phyloP scores from a whole-genome alignment of 2,329 filamentous ascomycete species.

The Xylaria hypoxylon region DNA sequence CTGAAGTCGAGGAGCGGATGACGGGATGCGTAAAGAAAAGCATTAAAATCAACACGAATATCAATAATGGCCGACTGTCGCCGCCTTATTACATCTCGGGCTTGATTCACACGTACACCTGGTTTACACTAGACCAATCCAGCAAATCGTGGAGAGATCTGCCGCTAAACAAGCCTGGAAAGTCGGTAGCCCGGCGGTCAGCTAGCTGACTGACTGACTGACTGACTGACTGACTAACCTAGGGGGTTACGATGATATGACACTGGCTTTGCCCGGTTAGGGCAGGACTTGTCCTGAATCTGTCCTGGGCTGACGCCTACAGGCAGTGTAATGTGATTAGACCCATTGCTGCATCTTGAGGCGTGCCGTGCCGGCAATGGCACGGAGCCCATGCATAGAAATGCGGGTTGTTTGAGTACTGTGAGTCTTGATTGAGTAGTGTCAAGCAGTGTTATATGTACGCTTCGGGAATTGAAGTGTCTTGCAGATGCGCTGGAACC shows the following conservation, averaged over 20 bases:
- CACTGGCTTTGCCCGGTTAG: conserved; percentile 11
- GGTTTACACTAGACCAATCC: neutral
- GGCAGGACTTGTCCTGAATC: conserved; percentile 12
- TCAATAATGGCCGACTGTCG: neutral
- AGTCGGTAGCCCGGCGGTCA: conserved; percentile 1
- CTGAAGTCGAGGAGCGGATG: neutral
- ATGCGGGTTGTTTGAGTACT: neutral
- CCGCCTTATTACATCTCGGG: conserved; percentile 6
- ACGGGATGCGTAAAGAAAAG: neutral
- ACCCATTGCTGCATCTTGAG: conserved; percentile 18
- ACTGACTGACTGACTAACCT: conserved; percentile 9
- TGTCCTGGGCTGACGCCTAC: conserved; percentile 15
- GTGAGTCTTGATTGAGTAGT: conserved; percentile 7
- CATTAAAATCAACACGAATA: neutral
- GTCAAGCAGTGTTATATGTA: conserved; percentile 17
- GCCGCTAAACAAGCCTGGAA: conserved; percentile 26
- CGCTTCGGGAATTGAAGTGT: conserved; percentile 24
- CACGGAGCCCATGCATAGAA: conserved; percentile 22
- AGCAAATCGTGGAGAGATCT: conserved; percentile 37
- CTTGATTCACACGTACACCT: conserved; percentile 6
- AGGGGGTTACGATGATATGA: conserved; percentile 11
- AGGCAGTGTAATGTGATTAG: conserved; percentile 13
- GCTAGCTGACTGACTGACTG: conserved; percentile 11
- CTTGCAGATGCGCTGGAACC: conserved; percentile 37
- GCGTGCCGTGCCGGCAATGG: conserved; percentile 20